A percentile compares a stretch with the other conserved stretches of the same genome.
phyloP scores from a whole-genome alignment of 495 filamentous ascomycete genomes.

The Aspergillus funiculosus region DNA sequence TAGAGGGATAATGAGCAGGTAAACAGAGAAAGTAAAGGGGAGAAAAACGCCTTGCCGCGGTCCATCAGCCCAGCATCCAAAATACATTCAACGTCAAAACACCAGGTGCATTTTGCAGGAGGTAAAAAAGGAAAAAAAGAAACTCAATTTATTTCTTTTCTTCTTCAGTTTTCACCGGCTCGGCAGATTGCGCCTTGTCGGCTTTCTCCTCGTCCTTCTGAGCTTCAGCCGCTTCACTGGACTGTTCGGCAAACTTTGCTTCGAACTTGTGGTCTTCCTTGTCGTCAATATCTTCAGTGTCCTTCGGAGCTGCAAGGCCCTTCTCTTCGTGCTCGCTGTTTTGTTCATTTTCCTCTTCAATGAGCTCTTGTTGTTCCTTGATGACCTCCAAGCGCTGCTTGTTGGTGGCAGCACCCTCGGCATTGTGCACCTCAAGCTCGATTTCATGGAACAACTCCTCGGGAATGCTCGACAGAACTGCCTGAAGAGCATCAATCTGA shows the following conservation, averaged over 20 bases:
- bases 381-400: slow-evolving; percentile 98
- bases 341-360: slow-evolving; percentile 94
- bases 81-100: slow-evolving; percentile 1
- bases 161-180: slow-evolving; percentile 16
- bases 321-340: slow-evolving; percentile 64
- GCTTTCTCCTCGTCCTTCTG: slow-evolving; percentile 35
- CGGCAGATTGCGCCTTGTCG: slow-evolving; percentile 24
- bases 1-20: neutral
- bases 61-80: slow-evolving; percentile 1
- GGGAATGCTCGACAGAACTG: slow-evolving; percentile 87
- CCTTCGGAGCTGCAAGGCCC: slow-evolving; percentile 52
- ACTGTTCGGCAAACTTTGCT: slow-evolving; percentile 27
- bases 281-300: slow-evolving; percentile 81
- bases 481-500: slow-evolving; percentile 89
- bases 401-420: slow-evolving; percentile 96
- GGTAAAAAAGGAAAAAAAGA: neutral
- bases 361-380: slow-evolving; percentile 97
- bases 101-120: neutral
- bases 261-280: slow-evolving; percentile 46
- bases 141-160: slow-evolving; percentile 25
- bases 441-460: slow-evolving; percentile 99
- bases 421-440: slow-evolving; percentile 94
- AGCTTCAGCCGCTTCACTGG: slow-evolving; percentile 40
- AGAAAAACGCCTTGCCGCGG: neutral
- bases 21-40: neutral